phyloP scores from a whole-genome alignment of 306 rosid genomes.

The Castanopsis chinensis region DNA sequence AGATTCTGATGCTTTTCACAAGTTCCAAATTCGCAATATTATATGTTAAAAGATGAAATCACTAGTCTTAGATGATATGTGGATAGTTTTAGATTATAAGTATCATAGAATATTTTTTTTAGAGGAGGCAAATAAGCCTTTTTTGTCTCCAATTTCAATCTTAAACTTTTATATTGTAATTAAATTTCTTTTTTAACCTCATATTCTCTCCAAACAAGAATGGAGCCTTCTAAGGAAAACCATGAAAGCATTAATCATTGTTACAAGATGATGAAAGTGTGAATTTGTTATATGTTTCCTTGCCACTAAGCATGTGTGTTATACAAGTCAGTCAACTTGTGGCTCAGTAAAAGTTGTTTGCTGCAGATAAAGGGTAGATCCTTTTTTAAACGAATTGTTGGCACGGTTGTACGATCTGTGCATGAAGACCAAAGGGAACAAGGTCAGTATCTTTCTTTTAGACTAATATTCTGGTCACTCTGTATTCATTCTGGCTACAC shows the following conservation, averaged over 20 bases:
- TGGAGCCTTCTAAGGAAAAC: background rate
- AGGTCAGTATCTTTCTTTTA: conserved; percentile 46
- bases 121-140: background rate
- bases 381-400: conserved; percentile 78
- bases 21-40: background rate
- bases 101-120: background rate
- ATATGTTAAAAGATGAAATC: background rate
- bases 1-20: background rate
- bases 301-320: background rate
- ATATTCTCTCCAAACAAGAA: background rate
- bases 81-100: background rate
- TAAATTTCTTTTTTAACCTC: background rate
- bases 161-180: background rate
- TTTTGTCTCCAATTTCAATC: background rate
- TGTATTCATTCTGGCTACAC: background rate
- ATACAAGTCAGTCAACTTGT: background rate
- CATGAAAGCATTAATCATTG: background rate
- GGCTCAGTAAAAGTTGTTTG: conserved; percentile 25
- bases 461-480: background rate
- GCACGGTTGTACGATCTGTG: conserved; percentile 91
- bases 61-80: background rate
- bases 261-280: background rate
- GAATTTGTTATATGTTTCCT: background rate
- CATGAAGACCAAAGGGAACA: conserved; percentile 92
- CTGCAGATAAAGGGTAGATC: conserved; percentile 81